phyloP scores from a whole-genome alignment of 768 basidiomycete species.

The Solioccasus polychromus region DNA sequence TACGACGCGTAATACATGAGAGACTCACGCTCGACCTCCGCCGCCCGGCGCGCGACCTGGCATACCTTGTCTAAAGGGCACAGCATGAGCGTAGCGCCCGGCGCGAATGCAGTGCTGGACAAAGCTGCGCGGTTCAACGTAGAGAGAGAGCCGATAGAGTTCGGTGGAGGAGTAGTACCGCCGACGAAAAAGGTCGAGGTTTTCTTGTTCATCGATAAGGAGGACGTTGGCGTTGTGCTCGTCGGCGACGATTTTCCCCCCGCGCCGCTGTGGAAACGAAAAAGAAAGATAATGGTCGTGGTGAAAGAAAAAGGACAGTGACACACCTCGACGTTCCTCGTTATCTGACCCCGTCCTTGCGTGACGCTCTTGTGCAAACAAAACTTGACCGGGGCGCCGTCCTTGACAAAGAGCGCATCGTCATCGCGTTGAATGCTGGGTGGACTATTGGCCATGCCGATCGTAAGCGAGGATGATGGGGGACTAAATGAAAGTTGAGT shows the following conservation, averaged over 20 bases:
- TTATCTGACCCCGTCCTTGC: slow-evolving; percentile 18
- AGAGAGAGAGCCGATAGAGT: slow-evolving; percentile 14
- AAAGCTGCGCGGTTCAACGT: slow-evolving; percentile 26
- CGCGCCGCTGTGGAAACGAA: slow-evolving; percentile 14
- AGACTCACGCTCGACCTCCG: slow-evolving; percentile 6
- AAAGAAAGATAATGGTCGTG: background rate
- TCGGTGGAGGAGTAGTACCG: slow-evolving; percentile 24
- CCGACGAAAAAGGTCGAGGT: slow-evolving; percentile 23
- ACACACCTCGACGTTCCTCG: slow-evolving; percentile 21
- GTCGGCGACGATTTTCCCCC: slow-evolving; percentile 14
- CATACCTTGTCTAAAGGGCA: slow-evolving; percentile 13
- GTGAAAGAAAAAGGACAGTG: background rate
- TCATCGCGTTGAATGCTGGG: background rate
- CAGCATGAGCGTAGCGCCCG: slow-evolving; percentile 12
- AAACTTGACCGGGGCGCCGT: slow-evolving; percentile 22
- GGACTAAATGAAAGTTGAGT: background rate
- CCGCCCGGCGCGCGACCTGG: slow-evolving; percentile 16
- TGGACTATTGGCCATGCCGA: slow-evolving; percentile 1
- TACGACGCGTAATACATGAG: too few relatives aligned
- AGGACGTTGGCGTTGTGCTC: slow-evolving; percentile 24
- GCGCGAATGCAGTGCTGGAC: slow-evolving; percentile 20
- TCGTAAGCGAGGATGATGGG: background rate
- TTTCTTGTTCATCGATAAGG: slow-evolving; percentile 28
- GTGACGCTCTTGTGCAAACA: slow-evolving; percentile 27
- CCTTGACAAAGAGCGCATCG: slow-evolving; percentile 22